Evolutionary conservation across 495 filamentous ascomycete species (phyloP), one percentile per base, ranked within the genome.

Genomic region (Aspergillus bertholletiae): DNA sequence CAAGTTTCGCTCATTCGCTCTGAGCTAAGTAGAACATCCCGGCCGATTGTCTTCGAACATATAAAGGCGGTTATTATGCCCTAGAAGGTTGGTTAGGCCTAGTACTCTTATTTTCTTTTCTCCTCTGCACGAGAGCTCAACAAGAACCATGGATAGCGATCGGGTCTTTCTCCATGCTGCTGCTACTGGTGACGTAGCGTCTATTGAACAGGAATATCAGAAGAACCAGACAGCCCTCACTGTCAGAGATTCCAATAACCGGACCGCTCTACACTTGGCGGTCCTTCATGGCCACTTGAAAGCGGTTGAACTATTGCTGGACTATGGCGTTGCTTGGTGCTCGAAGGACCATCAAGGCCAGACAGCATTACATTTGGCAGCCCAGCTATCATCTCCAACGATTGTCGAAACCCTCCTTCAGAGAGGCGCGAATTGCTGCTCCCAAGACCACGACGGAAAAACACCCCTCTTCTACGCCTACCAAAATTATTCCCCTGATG

Each of bases 401-500:
- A 43, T 49, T 20, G 32, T 49, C 55, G 45, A 37, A 2, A 18
- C 22, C 9, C 55, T 58, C 23, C 44, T 58, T 1, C 21, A 49
- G 11, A 2, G 47, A 2, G 49, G 49, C 18, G 26, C 49, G 0
- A 23, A 12, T 7, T 53, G 50, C 20, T 53, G 43, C 1, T 13
- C 20, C 12, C 44, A 50, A 17, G 55, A 58, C 50, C 26, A 32
- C 17, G 22, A 44, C 15, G 44, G 55, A 1, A 53, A 53, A 9
- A 53, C 41, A 0, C 27, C 55, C n/a, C 27, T 58, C 2, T 49
- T 43, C 45, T 58, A 58, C 55, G 55, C 55, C 44, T 58, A 58
- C 22, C n/a, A 53, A 18, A 58, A 53, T 27, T 20, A 43, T 18
- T 26, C 23, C 18, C 7, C 15, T 6, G 35, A 45, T 8, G 39